Evolutionary conservation across 352 stramenopile species (phyloP).

Genomic region (Halophytophthora batemanensis): DNA sequence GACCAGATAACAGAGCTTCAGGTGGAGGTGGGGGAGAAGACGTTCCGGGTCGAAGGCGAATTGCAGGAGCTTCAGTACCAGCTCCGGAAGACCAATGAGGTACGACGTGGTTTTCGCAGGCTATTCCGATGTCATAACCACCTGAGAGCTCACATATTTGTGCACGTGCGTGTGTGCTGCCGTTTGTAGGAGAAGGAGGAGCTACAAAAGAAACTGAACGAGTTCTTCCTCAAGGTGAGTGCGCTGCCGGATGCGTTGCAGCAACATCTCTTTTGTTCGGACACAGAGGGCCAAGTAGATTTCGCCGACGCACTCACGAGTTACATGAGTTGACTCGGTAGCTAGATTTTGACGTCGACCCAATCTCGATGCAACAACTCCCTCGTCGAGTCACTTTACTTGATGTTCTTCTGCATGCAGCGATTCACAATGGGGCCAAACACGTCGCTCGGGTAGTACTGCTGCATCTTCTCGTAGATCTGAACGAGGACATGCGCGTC

Average conservation of each 20-base stretch:
- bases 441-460: conserved; percentile 23
- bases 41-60: conserved; percentile 58
- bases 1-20: conserved; percentile 42
- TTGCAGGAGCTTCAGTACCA: conserved; percentile 49
- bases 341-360: no score
- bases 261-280: conserved; percentile 65
- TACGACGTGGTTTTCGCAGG: conserved; percentile 12
- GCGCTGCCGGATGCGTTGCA: conserved; percentile 64
- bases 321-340: conserved; percentile 75
- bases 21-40: conserved; percentile 62
- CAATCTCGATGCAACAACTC: not conserved
- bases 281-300: conserved; percentile 33
- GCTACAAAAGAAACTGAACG: conserved; percentile 74
- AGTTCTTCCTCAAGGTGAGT: conserved; percentile 76
- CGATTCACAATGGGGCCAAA: conserved; percentile 27
- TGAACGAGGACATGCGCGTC: conserved; percentile 66
- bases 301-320: conserved; percentile 74
- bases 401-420: conserved; percentile 43
- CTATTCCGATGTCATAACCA: not conserved
- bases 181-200: conserved; percentile 67
- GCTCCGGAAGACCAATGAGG: conserved; percentile 66
- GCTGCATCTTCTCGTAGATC: conserved; percentile 56
- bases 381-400: conserved; percentile 15
- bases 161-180: not conserved
- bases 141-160: not conserved